These are phyloP conservation scores for Capniomyces stellatus DNA, from an alignment of 371 early-diverging fungal genomes.

Conservation along the genomic window DNA sequence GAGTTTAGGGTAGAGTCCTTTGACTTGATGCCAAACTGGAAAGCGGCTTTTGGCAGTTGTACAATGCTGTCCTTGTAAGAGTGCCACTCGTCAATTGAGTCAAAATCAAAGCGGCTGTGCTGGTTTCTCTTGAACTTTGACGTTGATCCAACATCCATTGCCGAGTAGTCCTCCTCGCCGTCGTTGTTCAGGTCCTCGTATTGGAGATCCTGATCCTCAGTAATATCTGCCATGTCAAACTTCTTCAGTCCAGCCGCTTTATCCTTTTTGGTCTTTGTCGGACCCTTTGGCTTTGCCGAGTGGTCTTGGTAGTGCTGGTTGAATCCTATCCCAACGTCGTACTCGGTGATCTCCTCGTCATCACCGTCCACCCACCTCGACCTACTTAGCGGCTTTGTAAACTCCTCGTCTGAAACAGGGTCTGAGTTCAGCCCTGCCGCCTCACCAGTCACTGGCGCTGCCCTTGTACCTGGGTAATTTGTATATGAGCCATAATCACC, in stretches of 20 bases:
- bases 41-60: constrained; percentile 54
- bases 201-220: no score
- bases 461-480: not conserved
- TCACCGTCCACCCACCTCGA: not conserved
- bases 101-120: constrained; percentile 54
- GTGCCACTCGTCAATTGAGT: constrained; percentile 54
- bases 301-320: not conserved
- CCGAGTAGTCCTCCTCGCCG: not conserved
- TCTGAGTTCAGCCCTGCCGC: not conserved
- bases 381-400: not conserved
- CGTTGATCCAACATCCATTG: not conserved
- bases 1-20: constrained; percentile 45
- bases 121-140: constrained; percentile 35
- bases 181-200: not conserved
- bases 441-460: not conserved
- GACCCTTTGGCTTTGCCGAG: not conserved
- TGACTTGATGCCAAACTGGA: constrained; percentile 56
- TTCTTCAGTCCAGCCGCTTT: not conserved
- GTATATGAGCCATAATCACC: not conserved
- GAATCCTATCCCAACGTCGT: not conserved
- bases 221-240: not conserved
- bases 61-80: constrained; percentile 48
- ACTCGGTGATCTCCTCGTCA: not conserved
- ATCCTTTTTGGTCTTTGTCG: not conserved
- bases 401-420: not conserved